Evolutionary conservation across 805 yeast species (phyloP).

Genomic region (Starmerella sirachaensis): DNA sequence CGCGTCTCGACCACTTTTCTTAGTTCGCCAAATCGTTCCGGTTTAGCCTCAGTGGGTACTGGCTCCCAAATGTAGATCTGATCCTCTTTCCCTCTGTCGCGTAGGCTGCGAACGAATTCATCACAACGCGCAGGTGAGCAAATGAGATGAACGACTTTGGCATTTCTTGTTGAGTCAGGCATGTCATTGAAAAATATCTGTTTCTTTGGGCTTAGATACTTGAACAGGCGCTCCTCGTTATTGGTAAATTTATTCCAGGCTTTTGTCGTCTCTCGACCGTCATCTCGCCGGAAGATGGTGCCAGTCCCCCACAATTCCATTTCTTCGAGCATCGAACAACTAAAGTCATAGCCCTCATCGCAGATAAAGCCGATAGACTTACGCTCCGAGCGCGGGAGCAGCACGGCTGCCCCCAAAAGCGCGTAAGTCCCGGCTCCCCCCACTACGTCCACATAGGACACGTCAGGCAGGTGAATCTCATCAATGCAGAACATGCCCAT

Average conservation of each 20-base stretch:
- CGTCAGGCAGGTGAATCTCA: slow-evolving; percentile 52
- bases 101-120: slow-evolving; percentile 34
- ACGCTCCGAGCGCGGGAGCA: slow-evolving; percentile 33
- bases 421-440: slow-evolving; percentile 92
- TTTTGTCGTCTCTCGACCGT: slow-evolving; percentile 52
- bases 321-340: slow-evolving; percentile 34
- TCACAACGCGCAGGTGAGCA: slow-evolving; percentile 56
- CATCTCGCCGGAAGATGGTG: slow-evolving; percentile 41
- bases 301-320: slow-evolving; percentile 54
- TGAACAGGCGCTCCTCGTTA: slow-evolving; percentile 49
- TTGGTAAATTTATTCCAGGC: slow-evolving; percentile 69
- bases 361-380: slow-evolving; percentile 50
- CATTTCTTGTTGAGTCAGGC: slow-evolving; percentile 28
- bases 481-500: slow-evolving; percentile 88
- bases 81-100: slow-evolving; percentile 10
- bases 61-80: slow-evolving; percentile 74
- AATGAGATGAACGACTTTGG: slow-evolving; percentile 53
- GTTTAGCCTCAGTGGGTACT: slow-evolving; percentile 58
- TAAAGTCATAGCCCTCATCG: slow-evolving; percentile 74
- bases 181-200: slow-evolving; percentile 50
- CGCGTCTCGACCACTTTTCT: slow-evolving; percentile 1
- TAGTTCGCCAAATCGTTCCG: slow-evolving; percentile 34
- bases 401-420: slow-evolving; percentile 53
- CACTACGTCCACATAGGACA: slow-evolving; percentile 37
- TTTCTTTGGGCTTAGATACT: slow-evolving; percentile 48